A percentile compares a stretch with the other conserved stretches of the same genome.
Conservation (phyloP, 2,329 filamentous ascomycete species). For the Trichocomaceae sp. region DNA sequence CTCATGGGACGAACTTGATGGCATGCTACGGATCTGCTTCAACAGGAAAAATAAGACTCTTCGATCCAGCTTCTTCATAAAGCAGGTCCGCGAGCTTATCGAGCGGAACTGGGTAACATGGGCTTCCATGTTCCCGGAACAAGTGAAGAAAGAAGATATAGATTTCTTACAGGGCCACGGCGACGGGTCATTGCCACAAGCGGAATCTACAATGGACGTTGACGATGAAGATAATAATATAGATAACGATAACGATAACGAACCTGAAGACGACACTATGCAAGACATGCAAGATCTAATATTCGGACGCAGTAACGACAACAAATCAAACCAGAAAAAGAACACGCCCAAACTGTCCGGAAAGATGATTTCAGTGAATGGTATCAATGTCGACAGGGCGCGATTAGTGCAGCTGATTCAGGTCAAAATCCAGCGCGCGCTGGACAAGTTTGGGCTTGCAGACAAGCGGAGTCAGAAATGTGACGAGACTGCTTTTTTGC, state of each 20-base stretch:
- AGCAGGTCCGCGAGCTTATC: conserved; percentile 12
- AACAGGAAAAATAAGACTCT: conserved; percentile 87
- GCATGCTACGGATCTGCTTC: conserved; percentile 74
- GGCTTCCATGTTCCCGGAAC: conserved; percentile 13
- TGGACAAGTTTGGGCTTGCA: conserved; percentile 74
- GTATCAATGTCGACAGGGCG: conserved; percentile 10
- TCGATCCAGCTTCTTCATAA: conserved; percentile 71
- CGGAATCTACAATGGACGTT: conserved; percentile 4
- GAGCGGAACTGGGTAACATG: conserved; percentile 14
- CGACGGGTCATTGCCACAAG: conserved; percentile 43
- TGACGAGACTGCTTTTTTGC: conserved; percentile 87
- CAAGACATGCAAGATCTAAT: conserved; percentile 15
- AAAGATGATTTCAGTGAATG: conserved; percentile 12
- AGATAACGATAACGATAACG: background rate
- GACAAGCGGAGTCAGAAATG: conserved; percentile 79
- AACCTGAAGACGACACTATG: conserved; percentile 53
- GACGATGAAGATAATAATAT: conserved; percentile 21
- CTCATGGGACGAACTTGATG: conserved; percentile 92
- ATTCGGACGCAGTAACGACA: conserved; percentile 32
- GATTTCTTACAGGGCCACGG: conserved; percentile 25
- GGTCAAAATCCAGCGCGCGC: conserved; percentile 76
- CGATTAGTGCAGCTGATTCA: conserved; percentile 68
- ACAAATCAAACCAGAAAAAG: conserved; percentile 55
- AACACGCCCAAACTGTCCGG: conserved; percentile 55
- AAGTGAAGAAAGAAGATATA: conserved; percentile 10